Conservation (phyloP, 1,139 yeast species). For the Chernovozyma sophiae-reginae region DNA sequence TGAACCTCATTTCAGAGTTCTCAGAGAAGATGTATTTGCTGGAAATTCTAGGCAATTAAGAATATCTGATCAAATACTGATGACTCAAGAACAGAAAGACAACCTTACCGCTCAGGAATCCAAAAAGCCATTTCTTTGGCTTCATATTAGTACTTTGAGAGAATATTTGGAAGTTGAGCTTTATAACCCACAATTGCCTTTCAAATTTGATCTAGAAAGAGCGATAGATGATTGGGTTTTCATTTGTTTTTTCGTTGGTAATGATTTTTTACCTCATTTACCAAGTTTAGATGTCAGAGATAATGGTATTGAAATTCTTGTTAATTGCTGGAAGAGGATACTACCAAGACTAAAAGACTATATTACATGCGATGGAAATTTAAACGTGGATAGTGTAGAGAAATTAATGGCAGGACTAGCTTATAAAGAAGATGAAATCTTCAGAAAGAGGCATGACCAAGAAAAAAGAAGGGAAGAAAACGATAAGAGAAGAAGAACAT, state of each 20-base stretch:
- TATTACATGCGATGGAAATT: constrained; percentile 83
- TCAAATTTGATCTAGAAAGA: constrained; percentile 83
- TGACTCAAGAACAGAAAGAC: constrained; percentile 60
- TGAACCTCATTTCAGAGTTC: constrained; percentile 91
- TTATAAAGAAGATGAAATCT: constrained; percentile 73
- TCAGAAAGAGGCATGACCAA: constrained; percentile 61
- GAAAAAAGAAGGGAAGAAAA: constrained; percentile 66
- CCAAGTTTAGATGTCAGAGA: constrained; percentile 95
- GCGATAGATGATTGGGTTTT: constrained; percentile 99
- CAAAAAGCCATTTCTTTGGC: constrained; percentile 89
- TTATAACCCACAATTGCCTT: constrained; percentile 62
- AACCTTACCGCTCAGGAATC: constrained; percentile 53
- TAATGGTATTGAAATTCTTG: constrained; percentile 80
- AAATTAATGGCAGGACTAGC: constrained; percentile 63
- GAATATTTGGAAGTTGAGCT: constrained; percentile 87
- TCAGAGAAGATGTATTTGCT: constrained; percentile 96
- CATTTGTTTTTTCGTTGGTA: constrained; percentile 98
- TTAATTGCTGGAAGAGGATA: constrained; percentile 76
- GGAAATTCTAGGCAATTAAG: constrained; percentile 47
- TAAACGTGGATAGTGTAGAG: constrained; percentile 76
- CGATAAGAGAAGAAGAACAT: constrained; percentile 53
- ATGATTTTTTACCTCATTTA: constrained; percentile 95
- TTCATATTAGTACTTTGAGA: constrained; percentile 80
- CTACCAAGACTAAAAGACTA: constrained; percentile 68
- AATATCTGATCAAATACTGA: constrained; percentile 47